Evolutionary conservation across 768 basidiomycete genomes (phyloP).

Genomic region (Flagelloscypha sp.): DNA sequence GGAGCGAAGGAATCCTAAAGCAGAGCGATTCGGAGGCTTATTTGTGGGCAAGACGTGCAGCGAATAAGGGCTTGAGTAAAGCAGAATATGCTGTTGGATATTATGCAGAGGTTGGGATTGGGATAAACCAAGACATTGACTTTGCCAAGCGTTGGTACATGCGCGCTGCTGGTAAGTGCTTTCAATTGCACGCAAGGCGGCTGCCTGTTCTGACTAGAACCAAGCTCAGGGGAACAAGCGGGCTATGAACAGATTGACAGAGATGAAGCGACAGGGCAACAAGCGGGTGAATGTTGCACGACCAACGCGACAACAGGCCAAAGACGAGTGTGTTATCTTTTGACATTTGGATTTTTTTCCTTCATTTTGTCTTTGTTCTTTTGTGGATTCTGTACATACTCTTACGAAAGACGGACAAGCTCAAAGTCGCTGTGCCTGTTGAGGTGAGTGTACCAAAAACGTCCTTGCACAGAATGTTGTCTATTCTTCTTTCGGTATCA

Average conservation of each 20-base stretch:
- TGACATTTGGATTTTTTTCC: slow-evolving; percentile 19
- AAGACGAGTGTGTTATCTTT: slow-evolving; percentile 86
- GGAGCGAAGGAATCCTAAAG: slow-evolving; percentile 90
- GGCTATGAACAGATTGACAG: slow-evolving; percentile 91
- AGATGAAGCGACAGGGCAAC: slow-evolving; percentile 85
- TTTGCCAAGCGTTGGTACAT: slow-evolving; percentile 99
- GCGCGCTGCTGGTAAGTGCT: slow-evolving; percentile 84
- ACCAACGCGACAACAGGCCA: slow-evolving; percentile 89
- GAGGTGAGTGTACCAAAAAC: neutral
- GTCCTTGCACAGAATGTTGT: too few species aligned
- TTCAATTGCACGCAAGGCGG: neutral
- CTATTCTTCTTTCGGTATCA: too few species aligned
- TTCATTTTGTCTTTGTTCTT: slow-evolving; percentile 4
- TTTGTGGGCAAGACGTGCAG: slow-evolving; percentile 92
- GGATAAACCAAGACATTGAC: slow-evolving; percentile 91
- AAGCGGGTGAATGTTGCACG: slow-evolving; percentile 70
- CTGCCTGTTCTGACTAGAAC: slow-evolving; percentile 2
- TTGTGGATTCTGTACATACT: slow-evolving; percentile 5
- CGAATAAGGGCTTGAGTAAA: slow-evolving; percentile 93
- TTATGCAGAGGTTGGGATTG: slow-evolving; percentile 96
- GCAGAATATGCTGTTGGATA: slow-evolving; percentile 99
- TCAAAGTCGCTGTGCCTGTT: too few species aligned
- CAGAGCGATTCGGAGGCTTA: slow-evolving; percentile 99
- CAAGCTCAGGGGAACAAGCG: slow-evolving; percentile 96
- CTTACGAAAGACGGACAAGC: too few species aligned